Evolutionary conservation across 2,329 filamentous ascomycete species (phyloP), one percentile per base, ranked within the genome.

Genomic region (Aureobasidium sp.): DNA sequence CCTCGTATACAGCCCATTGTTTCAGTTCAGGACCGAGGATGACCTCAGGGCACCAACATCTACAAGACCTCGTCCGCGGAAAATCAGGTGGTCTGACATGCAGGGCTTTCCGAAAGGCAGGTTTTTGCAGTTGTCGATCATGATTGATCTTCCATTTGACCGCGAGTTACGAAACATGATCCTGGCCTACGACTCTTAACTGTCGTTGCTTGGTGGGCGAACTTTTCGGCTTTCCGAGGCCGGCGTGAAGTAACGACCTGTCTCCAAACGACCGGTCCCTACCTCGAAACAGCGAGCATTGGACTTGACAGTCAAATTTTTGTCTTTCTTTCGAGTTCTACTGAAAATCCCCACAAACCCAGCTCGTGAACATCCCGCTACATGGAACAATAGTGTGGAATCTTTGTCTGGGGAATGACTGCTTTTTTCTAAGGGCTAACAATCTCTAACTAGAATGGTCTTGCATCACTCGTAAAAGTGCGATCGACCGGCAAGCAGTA

Each of bases 401-500:
- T 32, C 20, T 20, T 20, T 17, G 29, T 27, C 29, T 26, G 53
- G 53, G 53, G 27, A 17, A 44, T 15, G 39, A 24, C 8, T 55
- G 24, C 17, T 43, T 20, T 41, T 17, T 41, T 20, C 17, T 57
- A 24, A 32, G n/a, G 8, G 5, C 29, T 32, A 32, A 32, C 13
- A 2, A 17, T 24, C 17, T 12, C 39, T 32, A 27, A 17, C n/a
- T 15, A n/a, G n/a, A 36, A 46, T 32, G 41, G 43, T 24, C 34
- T 39, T 36, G 12, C 13, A 36, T 26, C 9, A 34, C 29, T 56
- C 15, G 27, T n/a, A 26, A 46, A 10, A 46, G 44, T 36, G 43
- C 17, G 53, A 57, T 57, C 53, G 41, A 44, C 41, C 29, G 53
- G 53, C 53, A 29, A 57, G 27, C 53, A 34, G 34, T 36, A 57